These are phyloP conservation scores for Hypholoma fasciculare DNA, from an alignment of 768 basidiomycete genomes.

Conservation along the genomic window DNA sequence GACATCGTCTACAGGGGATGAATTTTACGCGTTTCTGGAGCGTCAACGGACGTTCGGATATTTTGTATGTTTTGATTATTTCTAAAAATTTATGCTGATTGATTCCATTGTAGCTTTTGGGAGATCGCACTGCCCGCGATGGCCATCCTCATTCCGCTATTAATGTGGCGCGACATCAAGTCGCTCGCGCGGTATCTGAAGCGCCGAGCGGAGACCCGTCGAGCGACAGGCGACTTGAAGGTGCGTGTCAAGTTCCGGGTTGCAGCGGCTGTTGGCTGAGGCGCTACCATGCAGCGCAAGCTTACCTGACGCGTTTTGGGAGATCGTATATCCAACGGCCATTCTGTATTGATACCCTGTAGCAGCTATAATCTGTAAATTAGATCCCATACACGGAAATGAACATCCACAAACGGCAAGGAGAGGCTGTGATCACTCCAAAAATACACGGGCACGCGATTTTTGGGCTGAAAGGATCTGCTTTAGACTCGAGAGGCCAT, in stretches of 20 bases:
- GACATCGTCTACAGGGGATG: constrained; percentile 52
- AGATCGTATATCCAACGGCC: neutral
- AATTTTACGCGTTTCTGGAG: constrained; percentile 61
- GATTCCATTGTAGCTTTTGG: constrained; percentile 57
- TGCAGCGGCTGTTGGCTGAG: neutral
- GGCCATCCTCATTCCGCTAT: constrained; percentile 55
- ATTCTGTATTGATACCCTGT: neutral
- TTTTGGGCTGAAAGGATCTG: no score
- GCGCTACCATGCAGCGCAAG: neutral
- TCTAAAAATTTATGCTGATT: neutral
- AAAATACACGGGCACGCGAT: no score
- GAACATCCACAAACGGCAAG: neutral
- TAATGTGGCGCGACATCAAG: constrained; percentile 55
- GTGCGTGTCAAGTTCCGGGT: neutral
- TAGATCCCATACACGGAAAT: neutral
- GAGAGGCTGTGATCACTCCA: no score
- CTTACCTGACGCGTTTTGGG: neutral
- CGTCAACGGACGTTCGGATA: constrained; percentile 40
- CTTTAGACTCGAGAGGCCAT: no score
- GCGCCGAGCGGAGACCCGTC: constrained; percentile 30
- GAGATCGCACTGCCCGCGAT: constrained; percentile 62
- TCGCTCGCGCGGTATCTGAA: constrained; percentile 44
- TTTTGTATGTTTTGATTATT: constrained; percentile 36
- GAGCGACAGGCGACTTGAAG: neutral
- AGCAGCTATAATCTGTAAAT: neutral